Conservation (phyloP, 2,329 filamentous ascomycete genomes). For the Trichoderma asperellum region DNA sequence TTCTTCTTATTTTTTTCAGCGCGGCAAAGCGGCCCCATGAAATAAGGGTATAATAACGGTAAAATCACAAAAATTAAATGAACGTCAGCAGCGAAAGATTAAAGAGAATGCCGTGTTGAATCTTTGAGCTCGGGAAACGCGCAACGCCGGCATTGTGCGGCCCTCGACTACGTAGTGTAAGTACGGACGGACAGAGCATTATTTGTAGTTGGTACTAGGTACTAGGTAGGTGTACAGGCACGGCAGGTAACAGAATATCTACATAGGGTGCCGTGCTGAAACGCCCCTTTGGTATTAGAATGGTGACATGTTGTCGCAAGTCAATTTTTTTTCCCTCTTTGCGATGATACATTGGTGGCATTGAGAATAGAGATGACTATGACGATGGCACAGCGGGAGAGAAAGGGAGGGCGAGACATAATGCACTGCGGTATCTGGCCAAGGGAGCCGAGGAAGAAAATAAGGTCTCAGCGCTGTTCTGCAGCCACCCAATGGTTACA, state of each 20-base stretch:
- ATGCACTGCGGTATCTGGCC: background rate
- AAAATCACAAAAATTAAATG: background rate
- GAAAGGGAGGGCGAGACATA: background rate
- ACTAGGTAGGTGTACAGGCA: background rate
- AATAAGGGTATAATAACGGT: background rate
- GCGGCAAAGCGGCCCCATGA: background rate
- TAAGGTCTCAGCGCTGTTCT: background rate
- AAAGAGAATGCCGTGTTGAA: background rate
- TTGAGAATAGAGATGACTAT: slow-evolving; percentile 1
- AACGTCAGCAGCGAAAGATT: slow-evolving; percentile 1
- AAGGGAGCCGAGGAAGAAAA: slow-evolving; percentile 9
- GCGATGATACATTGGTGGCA: slow-evolving; percentile 9
- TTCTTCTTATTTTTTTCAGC: background rate
- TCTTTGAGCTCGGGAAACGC: background rate
- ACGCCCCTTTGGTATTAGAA: slow-evolving; percentile 8
- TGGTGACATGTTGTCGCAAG: slow-evolving; percentile 1
- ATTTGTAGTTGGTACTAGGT: background rate
- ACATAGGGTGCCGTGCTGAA: slow-evolving; percentile 1
- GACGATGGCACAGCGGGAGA: background rate
- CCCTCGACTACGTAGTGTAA: background rate
- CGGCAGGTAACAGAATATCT: background rate
- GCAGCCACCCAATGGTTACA: slow-evolving; percentile 7
- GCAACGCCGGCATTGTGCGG: background rate
- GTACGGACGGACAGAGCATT: background rate
- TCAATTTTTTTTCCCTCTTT: background rate